Base-by-base conservation (phyloP, 2,329 filamentous ascomycete genomes). In the Zymoseptoria passerinii region DNA sequence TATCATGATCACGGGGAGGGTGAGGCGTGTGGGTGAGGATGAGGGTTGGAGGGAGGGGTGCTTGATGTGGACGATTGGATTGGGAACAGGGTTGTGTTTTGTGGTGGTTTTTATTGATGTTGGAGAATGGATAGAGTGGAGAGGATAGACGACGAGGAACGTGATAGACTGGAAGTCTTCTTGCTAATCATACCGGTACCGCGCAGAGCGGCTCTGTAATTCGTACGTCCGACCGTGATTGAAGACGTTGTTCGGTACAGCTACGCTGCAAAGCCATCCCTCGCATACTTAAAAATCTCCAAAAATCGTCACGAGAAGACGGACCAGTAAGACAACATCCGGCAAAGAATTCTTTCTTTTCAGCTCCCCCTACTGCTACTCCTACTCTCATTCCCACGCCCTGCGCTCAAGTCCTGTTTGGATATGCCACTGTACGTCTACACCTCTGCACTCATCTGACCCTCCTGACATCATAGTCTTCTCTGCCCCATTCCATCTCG, bases 1-100 rank as follows among this genome's bases (percentile, higher is more conserved):
- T 73, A 73, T 65, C 71, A 73, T 68, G 71, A 72, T 62, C 71
- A 73, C 68, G 64, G 52, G 51, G 64, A 65, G 28, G 69, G 67
- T 7, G 69, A 71, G 62, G 63, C 50, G 35, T 71, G 68, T 63
- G 61, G 59, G 28, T 68, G 60, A 61, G 35, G 16, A 7, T n/a
- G 3, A 7, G 35, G 4, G n/a, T n/a, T n/a, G n/a, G n/a, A n/a
- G 35, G 35, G 35, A 16, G 7, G 3, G 9, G 29, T 10, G 8
- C 13, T 9, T 35, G 29, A 13, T 10, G 8, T 35, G 9, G 29
- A 13, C 23, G 23, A 23, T 23, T 3, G 23, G 23, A n/a, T 23
- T 4, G 23, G 23, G 23, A 4, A 23, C 23, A 3, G 23, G 2
- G 2, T 23, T 23, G 23, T 23, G 23, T 3, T 35, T 10, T 35